Evolutionary conservation across 306 rosid species (phyloP), one percentile per base, ranked within the genome.

Genomic region (Vachellia collinsii): DNA sequence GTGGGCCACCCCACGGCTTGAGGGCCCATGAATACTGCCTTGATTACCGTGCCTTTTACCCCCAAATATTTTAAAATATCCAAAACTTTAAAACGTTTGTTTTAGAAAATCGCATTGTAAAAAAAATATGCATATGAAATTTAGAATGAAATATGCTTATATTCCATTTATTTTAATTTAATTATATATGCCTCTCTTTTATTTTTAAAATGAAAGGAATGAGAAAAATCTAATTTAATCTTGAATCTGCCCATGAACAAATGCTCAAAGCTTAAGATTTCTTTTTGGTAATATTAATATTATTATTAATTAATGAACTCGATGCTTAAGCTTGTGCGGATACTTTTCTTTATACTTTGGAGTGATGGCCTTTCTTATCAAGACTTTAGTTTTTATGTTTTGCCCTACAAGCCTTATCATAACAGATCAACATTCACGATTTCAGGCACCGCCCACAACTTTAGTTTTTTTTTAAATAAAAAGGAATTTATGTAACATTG

Each of bases 1-100:
- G 64, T 62, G 59, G 71, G n/a, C 38, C 65, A 9, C 39, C 8
- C 16, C 84, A 80, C 83, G 66, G 73, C 72, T 19, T 0, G 37
- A 44, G 80, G 73, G n/a, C 14, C 79, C 56, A n/a, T n/a, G n/a
- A n/a, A n/a, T n/a, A n/a, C n/a, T n/a, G n/a, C n/a, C n/a, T n/a
- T n/a, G n/a, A n/a, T n/a, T n/a, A n/a, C n/a, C n/a, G n/a, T n/a
- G n/a, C n/a, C n/a, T n/a, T n/a, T 51, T 47, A 41, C 16, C 51
- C 69, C 74, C 66, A 48, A 54, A 54, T 54, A 54, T n/a, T 54
- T 54, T 4, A 14, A 46, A 43, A 43, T 43, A 9, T 43, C 47
- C 47, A 43, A 43, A 43, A 9, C 47, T 43, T 43, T 41, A n/a
- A n/a, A n/a, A n/a, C n/a, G n/a, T n/a, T n/a, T n/a, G 44, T 41